Percentiles rank a stretch among this genome's conserved stretches.
Conservation (phyloP, 2,329 filamentous ascomycete species). For the Ophiognomonia clavigignenti-juglandacearum region DNA sequence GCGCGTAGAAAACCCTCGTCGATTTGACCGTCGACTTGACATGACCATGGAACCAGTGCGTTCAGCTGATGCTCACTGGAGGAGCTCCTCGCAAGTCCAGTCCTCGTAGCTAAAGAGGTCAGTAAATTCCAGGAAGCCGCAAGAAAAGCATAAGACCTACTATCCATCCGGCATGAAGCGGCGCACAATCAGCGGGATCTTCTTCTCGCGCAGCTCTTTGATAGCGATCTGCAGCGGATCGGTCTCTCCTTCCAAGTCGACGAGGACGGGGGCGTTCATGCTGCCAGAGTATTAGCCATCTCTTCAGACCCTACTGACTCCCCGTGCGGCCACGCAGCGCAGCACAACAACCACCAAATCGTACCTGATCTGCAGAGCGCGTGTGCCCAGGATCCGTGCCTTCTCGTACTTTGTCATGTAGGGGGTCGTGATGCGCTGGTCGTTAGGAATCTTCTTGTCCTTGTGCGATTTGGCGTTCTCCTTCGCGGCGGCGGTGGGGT, state of each 20-base stretch:
- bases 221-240: constrained; percentile 96
- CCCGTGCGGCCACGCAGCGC: not conserved
- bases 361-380: constrained; percentile 95
- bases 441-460: constrained; percentile 86
- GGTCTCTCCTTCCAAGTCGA: constrained; percentile 95
- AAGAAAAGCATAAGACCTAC: constrained; percentile 48
- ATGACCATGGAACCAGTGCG: constrained; percentile 3
- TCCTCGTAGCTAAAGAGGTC: constrained; percentile 76
- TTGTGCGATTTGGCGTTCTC: constrained; percentile 53
- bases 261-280: constrained; percentile 95
- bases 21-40: constrained; percentile 1
- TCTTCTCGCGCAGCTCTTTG: constrained; percentile 97
- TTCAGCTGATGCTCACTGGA: constrained; percentile 48
- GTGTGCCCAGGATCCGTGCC: constrained; percentile 86
- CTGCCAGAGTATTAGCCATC: constrained; percentile 41
- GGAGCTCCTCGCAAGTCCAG: constrained; percentile 95
- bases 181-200: constrained; percentile 92
- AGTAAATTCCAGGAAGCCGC: not conserved
- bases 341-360: constrained; percentile 25
- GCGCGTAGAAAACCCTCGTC: constrained; percentile 3
- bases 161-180: constrained; percentile 95
- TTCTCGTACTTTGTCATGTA: constrained; percentile 99
- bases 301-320: not conserved
- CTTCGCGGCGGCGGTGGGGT: constrained; percentile 56
- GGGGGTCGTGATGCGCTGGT: constrained; percentile 85